phyloP scores from a whole-genome alignment of 2,329 filamentous ascomycete species.

The Hymenoscyphus occultus region DNA sequence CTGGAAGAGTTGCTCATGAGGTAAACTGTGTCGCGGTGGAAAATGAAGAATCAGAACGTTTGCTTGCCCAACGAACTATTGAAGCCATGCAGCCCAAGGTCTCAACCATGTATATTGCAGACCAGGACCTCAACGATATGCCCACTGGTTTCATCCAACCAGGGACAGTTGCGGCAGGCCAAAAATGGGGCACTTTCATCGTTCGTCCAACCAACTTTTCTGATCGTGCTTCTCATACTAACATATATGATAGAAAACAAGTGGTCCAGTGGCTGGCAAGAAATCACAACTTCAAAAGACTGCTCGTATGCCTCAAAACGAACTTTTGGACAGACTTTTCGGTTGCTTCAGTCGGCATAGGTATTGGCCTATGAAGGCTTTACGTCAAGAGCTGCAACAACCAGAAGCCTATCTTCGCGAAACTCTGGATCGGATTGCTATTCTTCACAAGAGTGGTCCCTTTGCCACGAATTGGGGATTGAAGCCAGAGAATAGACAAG shows the following conservation, averaged over 20 bases:
- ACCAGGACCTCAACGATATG: conserved; percentile 28
- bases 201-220: conserved; percentile 43
- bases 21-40: conserved; percentile 70
- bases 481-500: conserved; percentile 63
- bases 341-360: conserved; percentile 78
- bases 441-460: conserved; percentile 75
- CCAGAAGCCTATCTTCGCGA: conserved; percentile 92
- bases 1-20: conserved; percentile 72
- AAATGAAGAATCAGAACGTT: conserved; percentile 64
- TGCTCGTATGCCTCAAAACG: conserved; percentile 83
- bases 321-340: conserved; percentile 83
- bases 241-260: conserved; percentile 42
- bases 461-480: conserved; percentile 86
- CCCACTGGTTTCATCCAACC: conserved; percentile 52
- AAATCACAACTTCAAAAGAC: conserved; percentile 76
- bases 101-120: conserved; percentile 44
- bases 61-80: conserved; percentile 57
- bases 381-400: conserved; percentile 75
- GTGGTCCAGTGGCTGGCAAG: conserved; percentile 46
- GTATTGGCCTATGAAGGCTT: conserved; percentile 90
- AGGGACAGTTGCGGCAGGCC: conserved; percentile 45
- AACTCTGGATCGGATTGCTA: conserved; percentile 77
- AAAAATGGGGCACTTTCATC: conserved; percentile 52
- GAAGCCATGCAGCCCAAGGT: conserved; percentile 59
- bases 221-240: conserved; percentile 9